Conservation (phyloP, 2,329 filamentous ascomycete genomes). For the Arthrobotrys conoides region DNA sequence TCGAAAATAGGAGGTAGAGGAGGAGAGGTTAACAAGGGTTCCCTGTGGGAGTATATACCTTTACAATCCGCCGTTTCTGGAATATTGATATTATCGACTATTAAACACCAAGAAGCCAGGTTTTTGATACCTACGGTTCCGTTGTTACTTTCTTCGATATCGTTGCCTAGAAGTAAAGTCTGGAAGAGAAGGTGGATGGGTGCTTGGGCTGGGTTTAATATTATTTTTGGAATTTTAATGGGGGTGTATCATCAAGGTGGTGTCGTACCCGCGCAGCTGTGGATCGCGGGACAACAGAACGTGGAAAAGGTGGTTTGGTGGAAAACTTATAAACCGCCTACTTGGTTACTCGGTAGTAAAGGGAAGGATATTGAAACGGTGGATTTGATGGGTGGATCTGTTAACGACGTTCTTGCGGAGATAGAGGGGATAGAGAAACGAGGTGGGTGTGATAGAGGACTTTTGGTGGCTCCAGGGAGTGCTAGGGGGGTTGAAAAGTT, state of each 20-base stretch:
- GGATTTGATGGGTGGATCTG: conserved; percentile 70
- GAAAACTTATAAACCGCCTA: conserved; percentile 72
- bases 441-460: conserved; percentile 7
- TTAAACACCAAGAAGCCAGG: conserved; percentile 70
- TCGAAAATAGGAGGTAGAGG: not conserved
- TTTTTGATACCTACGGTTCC: conserved; percentile 71
- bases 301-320: conserved; percentile 71
- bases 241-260: conserved; percentile 72
- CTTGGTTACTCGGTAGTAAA: conserved; percentile 70
- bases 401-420: conserved; percentile 67
- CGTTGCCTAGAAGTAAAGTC: conserved; percentile 66
- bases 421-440: conserved; percentile 65
- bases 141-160: conserved; percentile 70
- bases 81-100: conserved; percentile 61
- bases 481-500: conserved; percentile 67
- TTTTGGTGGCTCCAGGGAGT: conserved; percentile 68
- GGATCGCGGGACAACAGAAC: conserved; percentile 66
- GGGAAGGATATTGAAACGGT: conserved; percentile 65
- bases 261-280: conserved; percentile 70
- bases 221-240: conserved; percentile 69
- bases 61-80: conserved; percentile 63
- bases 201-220: conserved; percentile 70
- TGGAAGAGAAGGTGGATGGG: conserved; percentile 67
- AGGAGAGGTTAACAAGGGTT: conserved; percentile 3
- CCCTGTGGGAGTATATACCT: conserved; percentile 35